Conservation (phyloP, 805 yeast genomes). For the Yamadazyma philogaea region DNA sequence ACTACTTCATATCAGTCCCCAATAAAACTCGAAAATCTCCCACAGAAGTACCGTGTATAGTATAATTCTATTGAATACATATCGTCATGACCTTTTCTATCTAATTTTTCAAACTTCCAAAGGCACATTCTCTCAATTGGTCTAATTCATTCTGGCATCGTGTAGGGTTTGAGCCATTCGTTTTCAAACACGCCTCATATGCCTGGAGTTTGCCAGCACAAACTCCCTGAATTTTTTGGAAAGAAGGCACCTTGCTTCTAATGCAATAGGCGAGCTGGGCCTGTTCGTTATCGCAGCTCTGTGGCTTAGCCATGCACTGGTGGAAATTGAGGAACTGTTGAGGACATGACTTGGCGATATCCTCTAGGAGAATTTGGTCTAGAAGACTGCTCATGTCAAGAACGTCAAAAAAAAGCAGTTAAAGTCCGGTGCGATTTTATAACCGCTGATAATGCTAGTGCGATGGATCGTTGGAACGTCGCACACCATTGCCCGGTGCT, state of each 20-base stretch:
- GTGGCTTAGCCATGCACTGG: slow-evolving; percentile 62
- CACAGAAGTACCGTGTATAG: slow-evolving; percentile 23
- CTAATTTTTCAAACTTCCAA: slow-evolving; percentile 27
- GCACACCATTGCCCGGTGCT: too few relatives aligned
- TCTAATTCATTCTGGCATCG: slow-evolving; percentile 54
- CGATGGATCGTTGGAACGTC: too few relatives aligned
- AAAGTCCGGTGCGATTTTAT: background rate
- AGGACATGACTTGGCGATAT: slow-evolving; percentile 74
- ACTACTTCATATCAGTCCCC: slow-evolving; percentile 30
- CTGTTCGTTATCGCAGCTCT: slow-evolving; percentile 56
- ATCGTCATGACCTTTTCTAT: background rate
- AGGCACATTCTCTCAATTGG: slow-evolving; percentile 64
- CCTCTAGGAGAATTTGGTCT: slow-evolving; percentile 75
- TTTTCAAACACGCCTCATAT: slow-evolving; percentile 63
- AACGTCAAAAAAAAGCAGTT: background rate
- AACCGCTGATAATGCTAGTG: background rate
- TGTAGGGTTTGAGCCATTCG: slow-evolving; percentile 41
- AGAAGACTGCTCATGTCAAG: slow-evolving; percentile 26
- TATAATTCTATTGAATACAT: background rate
- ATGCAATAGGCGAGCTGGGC: slow-evolving; percentile 60
- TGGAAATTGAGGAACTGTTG: slow-evolving; percentile 69
- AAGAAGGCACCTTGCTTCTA: slow-evolving; percentile 61
- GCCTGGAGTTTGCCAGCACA: slow-evolving; percentile 57
- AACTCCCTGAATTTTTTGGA: slow-evolving; percentile 60
- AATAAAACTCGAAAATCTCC: slow-evolving; percentile 30